These are phyloP conservation scores for Rutstroemia sp. DNA, from an alignment of 2,329 filamentous ascomycete genomes.

Conservation along the genomic window DNA sequence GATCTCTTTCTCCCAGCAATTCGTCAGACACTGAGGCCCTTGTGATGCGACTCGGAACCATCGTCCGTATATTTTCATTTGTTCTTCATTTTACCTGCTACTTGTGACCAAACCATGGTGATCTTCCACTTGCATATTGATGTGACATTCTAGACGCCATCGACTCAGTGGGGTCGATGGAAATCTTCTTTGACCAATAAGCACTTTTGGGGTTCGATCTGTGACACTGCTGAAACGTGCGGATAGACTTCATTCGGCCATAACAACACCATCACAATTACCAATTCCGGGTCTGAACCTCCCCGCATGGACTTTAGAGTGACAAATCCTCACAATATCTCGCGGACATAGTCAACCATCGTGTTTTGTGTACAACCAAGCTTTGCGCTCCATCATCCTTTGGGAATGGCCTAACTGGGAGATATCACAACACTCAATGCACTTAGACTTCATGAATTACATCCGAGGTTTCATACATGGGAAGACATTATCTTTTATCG, in stretches of 20 bases:
- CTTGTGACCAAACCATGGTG: neutral
- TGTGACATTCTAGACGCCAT: conserved; percentile 3
- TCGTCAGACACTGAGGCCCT: too few species aligned
- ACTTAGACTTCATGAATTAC: neutral
- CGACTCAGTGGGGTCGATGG: neutral
- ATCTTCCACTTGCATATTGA: conserved; percentile 4
- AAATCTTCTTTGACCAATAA: neutral
- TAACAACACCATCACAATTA: neutral
- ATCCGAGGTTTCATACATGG: conserved; percentile 2
- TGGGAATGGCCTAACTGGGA: neutral
- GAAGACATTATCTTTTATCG: conserved; percentile 15
- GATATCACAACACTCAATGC: neutral
- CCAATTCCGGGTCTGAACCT: neutral
- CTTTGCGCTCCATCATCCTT: neutral
- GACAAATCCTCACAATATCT: neutral
- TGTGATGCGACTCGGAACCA: too few species aligned
- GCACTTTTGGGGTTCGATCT: neutral
- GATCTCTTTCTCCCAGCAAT: too few species aligned
- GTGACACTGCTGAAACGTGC: conserved; percentile 5
- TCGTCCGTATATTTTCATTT: neutral
- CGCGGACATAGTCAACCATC: neutral
- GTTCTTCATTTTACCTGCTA: neutral
- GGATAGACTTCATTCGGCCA: neutral
- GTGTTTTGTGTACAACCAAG: neutral
- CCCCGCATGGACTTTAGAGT: conserved; percentile 1